A percentile compares a stretch with the other conserved stretches of the same genome.
Conservation (phyloP, 202 grass and related monocot genomes). For the Schoenoplectus tabernaemontani region DNA sequence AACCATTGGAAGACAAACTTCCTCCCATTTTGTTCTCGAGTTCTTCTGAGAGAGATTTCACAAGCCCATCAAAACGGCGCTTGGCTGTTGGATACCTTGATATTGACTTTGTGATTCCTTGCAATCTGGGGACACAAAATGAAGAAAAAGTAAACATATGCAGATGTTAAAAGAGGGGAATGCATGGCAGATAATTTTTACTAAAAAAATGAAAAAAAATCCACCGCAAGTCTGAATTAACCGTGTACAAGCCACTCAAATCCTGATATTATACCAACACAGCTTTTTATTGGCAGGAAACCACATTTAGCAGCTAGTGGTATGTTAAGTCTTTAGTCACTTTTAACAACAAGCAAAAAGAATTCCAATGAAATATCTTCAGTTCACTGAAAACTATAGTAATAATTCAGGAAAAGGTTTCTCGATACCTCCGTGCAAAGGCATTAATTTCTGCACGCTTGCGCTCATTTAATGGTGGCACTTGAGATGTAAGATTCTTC, state of each 20-base stretch:
- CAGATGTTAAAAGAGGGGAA: not conserved
- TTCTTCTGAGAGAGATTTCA: slow-evolving; percentile 54
- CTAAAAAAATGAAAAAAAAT: not conserved
- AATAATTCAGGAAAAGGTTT: not conserved
- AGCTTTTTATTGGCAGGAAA: not conserved
- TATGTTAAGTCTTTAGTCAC: too few relatives aligned
- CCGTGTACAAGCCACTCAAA: not conserved
- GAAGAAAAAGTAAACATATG: not conserved
- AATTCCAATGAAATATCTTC: not conserved
- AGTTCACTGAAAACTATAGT: not conserved
- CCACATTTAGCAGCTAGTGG: not conserved
- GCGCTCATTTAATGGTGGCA: slow-evolving; percentile 49
- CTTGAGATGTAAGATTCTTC: slow-evolving; percentile 42
- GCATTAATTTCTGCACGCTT: slow-evolving; percentile 83
- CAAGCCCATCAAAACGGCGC: slow-evolving; percentile 63
- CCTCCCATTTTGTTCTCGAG: slow-evolving; percentile 70
- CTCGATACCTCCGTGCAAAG: slow-evolving; percentile 72
- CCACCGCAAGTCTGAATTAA: not conserved
- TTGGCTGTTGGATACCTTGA: slow-evolving; percentile 91
- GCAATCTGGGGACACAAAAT: slow-evolving; percentile 38
- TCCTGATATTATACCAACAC: not conserved
- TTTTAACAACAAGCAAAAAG: not conserved
- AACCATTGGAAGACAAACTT: slow-evolving; percentile 12
- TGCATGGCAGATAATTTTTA: not conserved
- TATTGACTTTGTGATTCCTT: slow-evolving; percentile 91